Base-by-base conservation (phyloP, 345 rosid species). In the Linum usitatissimum region DNA sequence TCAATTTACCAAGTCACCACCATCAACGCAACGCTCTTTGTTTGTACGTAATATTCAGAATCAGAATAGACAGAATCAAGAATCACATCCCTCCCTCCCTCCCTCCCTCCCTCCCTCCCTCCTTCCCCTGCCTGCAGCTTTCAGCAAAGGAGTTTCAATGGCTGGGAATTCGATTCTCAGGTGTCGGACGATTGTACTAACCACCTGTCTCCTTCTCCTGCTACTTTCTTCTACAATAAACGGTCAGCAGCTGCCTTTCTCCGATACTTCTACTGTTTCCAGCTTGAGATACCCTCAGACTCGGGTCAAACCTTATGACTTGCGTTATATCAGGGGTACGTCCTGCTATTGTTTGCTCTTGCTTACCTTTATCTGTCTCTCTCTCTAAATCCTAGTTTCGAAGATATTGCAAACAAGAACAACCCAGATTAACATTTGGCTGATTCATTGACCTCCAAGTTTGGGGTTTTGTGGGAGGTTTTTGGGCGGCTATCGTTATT, bases 321-420 rank as follows among this genome's bases (percentile, higher is more conserved):
- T 81, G 67, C 86, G 86, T 70, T 86, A 86, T 69, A 78, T 86
- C 57, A 80, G 96, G 81, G 93, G 96, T 86, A 23, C 34, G 77
- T 28, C 7, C 5, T 18, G 1, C 15, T 65, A 9, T 19, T 18
- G 9, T 18, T 20, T 9, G n/a, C 0, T 58, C 31, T 56, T 51
- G 7, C 53, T 51, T 58, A 13, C 53, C 23, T 23, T 45, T 12
- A 57, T 40, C 9, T 45, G 64, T 30, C 48, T 23, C 28, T 30
- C 48, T 23, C 28, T 38, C 31, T 30, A 40, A 28, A 14, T 18
- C 4, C 0, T 8, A 55, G 7, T 34, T 34, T 34, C 28, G 38
- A 7, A 34, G 38, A 34, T 4, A 55, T 9, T 55, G 10, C 51
- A 45, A 45, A 15, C 51, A 10, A 61, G 17, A 53, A 19, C 13